Base-by-base conservation (phyloP, 2,329 filamentous ascomycete genomes). In the Phialocephala subalpina region DNA sequence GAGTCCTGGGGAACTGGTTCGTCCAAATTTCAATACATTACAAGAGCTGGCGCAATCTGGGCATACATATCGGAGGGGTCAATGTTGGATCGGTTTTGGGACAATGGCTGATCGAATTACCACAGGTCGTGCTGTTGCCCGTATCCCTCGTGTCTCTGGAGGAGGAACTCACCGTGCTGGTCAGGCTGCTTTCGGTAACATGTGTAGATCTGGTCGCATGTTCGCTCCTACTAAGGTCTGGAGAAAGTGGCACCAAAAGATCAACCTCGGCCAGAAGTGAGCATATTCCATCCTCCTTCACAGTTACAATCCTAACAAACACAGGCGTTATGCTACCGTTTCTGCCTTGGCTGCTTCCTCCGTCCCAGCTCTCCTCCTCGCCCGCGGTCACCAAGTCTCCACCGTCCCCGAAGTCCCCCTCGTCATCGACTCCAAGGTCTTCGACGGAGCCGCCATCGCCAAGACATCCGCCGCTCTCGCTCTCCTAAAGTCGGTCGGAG, bases 231-330 rank as follows among this genome's bases (percentile, higher is more conserved):
- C 96, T 86, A 99, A 99, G 92, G 92, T 97, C 87, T 99, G 96
- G 97, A 90, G 96, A 83, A 97, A 97, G 89, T 99, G 96, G 97
- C 96, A 99, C 89, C 89, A 97, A 88, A 98, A 98, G 94, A 90
- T 99, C 90, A 97, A 97, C 90, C 90, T 97, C 84, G 92, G 92
- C 84, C 96, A 99, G 90, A 97, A 96, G 93, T 94, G 82, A 83
- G 70, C 63, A 69, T 62, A 57, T 49, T 40, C 14, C n/a, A 27
- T 40, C 68, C 45, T n/a, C 60, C 42, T 16, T 33, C 52, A 60
- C 36, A 65, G 72, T 77, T 71, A 76, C 68, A 71, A 77, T 69
- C 67, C 70, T 75, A 63, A 74, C 64, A 70, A 56, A 40, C 55
- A 20, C 20, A 42, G 92, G 88, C 96, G 96, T 79, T 99, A 97